Base-by-base conservation (phyloP, 2,329 filamentous ascomycete species). In the Xylaria sp. region DNA sequence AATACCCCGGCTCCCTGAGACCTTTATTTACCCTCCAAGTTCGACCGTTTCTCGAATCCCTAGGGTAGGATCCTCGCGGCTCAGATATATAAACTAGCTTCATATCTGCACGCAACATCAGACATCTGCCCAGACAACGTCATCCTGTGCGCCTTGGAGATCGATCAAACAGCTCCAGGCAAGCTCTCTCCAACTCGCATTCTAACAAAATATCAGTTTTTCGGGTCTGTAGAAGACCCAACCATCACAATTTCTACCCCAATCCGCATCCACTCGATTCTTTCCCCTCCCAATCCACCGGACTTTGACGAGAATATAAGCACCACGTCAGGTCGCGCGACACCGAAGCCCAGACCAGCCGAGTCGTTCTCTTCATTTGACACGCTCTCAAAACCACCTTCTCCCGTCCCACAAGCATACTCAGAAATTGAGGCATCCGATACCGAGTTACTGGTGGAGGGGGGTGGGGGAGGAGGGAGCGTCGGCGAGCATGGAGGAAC, bases 211-310 rank as follows among this genome's bases (percentile, higher is more conserved):
- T 48, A 30, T 19, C 30, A 39, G 64, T 54, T 64, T 61, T 61
- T 62, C 60, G 73, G 73, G 73, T 76, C 71, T 74, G 57, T 68
- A 56, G 60, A 69, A 70, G 77, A 74, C 75, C 74, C 73, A 74
- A 65, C 73, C 77, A 77, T 68, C 76, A 80, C 74, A 65, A 80
- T 80, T 77, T 75, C 78, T 66, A 79, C 77, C 63, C 77, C 78
- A 74, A 72, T 80, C 65, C 76, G 78, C 67, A 80, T 81, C 62
- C 74, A 80, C 69, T 80, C 79, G 52, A 80, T 82, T 69, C 73
- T 81, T 70, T 80, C 79, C 60, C 76, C 78, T 61, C 70, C 73
- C 62, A 74, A 78, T 63, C 75, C 72, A 57, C 72, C 75, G 62
- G 76, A 76, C 62, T 54, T 70, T 64, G 74, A 76, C 72, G 75